Conservation (phyloP, 805 yeast species). For the Ascoidea asiatica region DNA sequence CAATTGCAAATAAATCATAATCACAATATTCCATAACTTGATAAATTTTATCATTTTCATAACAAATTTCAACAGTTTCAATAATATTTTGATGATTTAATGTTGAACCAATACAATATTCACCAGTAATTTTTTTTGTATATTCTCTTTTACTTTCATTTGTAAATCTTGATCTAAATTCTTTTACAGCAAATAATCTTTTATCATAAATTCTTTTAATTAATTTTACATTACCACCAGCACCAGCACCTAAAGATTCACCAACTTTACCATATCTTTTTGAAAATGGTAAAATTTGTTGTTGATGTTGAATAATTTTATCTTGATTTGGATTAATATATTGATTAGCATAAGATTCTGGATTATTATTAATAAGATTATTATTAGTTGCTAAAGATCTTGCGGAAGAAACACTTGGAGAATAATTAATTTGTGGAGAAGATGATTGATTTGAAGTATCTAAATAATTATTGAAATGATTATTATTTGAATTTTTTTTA, state of each 20-base stretch:
- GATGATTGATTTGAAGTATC: constrained; percentile 5
- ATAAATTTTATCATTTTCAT: constrained; percentile 73
- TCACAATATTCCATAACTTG: constrained; percentile 96
- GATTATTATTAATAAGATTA: constrained; percentile 22
- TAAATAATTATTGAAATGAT: too few relatives aligned
- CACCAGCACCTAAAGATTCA: constrained; percentile 85
- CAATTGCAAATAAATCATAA: constrained; percentile 84
- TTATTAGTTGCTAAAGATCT: constrained; percentile 7
- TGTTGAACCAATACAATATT: constrained; percentile 87
- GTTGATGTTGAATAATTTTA: constrained; percentile 24
- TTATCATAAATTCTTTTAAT: constrained; percentile 55
- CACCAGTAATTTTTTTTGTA: constrained; percentile 85
- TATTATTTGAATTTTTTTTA: constrained; percentile 24
- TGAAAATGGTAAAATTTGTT: constrained; percentile 39
- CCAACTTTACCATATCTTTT: constrained; percentile 75
- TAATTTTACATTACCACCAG: constrained; percentile 81
- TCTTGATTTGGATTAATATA: constrained; percentile 20
- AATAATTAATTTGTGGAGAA: constrained; percentile 12
- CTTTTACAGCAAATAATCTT: constrained; percentile 81
- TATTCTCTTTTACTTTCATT: constrained; percentile 75
- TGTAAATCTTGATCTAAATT: constrained; percentile 65
- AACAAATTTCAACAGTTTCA: constrained; percentile 82
- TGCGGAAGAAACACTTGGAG: constrained; percentile 14
- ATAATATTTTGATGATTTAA: constrained; percentile 82
- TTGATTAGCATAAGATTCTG: constrained; percentile 20